phyloP scores from a whole-genome alignment of 2,329 filamentous ascomycete genomes.

The Chaetomium olivaceum region DNA sequence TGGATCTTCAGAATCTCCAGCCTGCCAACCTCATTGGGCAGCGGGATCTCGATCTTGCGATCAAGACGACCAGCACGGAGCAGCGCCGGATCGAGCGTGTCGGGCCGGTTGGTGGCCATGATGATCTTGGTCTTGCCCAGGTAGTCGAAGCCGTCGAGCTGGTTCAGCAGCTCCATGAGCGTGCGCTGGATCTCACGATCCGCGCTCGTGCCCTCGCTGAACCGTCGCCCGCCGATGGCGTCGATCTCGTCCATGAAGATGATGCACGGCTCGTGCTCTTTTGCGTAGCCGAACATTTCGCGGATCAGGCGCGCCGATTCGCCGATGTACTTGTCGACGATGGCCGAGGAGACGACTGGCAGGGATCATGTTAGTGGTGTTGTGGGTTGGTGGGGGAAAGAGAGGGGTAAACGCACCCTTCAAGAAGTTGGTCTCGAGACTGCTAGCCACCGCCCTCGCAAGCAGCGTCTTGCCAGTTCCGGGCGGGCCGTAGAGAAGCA shows the following conservation, averaged over 20 bases:
- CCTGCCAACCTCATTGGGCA: conserved; percentile 94
- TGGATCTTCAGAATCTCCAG: conserved; percentile 99
- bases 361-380: conserved; percentile 15
- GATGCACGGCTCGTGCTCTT: conserved; percentile 98
- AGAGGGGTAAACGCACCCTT: conserved; percentile 64
- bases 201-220: conserved; percentile 95
- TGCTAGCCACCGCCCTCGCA: conserved; percentile 91
- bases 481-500: conserved; percentile 91
- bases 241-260: conserved; percentile 99
- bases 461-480: conserved; percentile 96
- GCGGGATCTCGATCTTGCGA: conserved; percentile 94
- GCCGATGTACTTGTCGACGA: conserved; percentile 99
- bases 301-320: conserved; percentile 95
- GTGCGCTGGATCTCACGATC: conserved; percentile 98
- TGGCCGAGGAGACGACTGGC: conserved; percentile 95
- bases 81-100: conserved; percentile 91
- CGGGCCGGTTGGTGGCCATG: conserved; percentile 98
- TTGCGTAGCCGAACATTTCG: conserved; percentile 99
- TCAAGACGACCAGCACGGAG: conserved; percentile 91
- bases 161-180: conserved; percentile 97
- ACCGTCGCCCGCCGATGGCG: conserved; percentile 92
- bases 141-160: conserved; percentile 98
- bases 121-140: conserved; percentile 99
- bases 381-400: neutral
- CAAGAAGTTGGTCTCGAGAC: conserved; percentile 95